These are phyloP conservation scores for Tricholoma matsutake DNA, from an alignment of 768 basidiomycete species.

Conservation along the genomic window DNA sequence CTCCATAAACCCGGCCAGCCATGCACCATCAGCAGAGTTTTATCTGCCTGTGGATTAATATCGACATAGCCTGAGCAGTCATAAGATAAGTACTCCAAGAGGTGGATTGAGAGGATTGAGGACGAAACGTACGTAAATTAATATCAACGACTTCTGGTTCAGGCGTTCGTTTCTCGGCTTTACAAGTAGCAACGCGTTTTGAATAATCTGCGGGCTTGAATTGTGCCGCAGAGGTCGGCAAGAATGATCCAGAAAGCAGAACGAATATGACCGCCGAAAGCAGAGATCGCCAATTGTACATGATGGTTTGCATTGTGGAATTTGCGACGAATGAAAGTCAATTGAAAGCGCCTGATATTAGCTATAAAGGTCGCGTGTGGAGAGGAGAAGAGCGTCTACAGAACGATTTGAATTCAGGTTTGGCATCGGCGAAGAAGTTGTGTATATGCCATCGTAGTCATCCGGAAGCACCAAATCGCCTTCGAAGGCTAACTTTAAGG, in stretches of 20 bases:
- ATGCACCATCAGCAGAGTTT: conserved; percentile 65
- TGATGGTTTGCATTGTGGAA: background rate
- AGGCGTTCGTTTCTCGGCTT: conserved; percentile 36
- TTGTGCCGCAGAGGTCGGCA: background rate
- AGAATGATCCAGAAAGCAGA: background rate
- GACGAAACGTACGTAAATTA: conserved; percentile 38
- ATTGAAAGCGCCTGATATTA: background rate
- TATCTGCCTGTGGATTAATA: conserved; percentile 50
- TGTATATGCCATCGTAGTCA: background rate
- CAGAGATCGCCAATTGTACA: background rate
- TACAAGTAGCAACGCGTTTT: conserved; percentile 35
- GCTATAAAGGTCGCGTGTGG: background rate
- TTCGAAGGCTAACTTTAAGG: no score
- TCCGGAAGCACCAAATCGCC: no score
- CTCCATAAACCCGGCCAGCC: conserved; percentile 82
- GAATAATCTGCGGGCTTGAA: conserved; percentile 40
- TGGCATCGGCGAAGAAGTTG: no score
- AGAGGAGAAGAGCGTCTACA: no score
- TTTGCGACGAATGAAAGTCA: background rate
- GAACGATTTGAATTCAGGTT: no score
- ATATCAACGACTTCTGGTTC: conserved; percentile 35
- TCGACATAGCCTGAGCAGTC: conserved; percentile 54
- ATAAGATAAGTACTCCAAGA: background rate
- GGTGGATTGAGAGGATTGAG: background rate
- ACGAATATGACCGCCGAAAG: background rate